Evolutionary conservation across 495 filamentous ascomycete species (phyloP).

Genomic region (Daldinia concentrica): DNA sequence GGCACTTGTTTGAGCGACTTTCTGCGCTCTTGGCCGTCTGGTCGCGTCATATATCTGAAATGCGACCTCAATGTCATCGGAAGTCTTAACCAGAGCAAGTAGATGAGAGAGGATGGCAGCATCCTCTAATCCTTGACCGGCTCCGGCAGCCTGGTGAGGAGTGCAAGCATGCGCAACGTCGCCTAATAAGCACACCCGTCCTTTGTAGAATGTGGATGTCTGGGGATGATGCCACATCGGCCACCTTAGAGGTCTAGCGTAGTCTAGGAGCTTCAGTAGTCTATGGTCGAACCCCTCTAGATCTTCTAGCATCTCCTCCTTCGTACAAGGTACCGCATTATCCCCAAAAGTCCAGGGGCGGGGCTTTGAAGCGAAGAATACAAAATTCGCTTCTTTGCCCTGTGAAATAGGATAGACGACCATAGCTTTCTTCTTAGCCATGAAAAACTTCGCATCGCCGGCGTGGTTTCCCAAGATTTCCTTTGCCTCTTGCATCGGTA

Average conservation of each 20-base stretch:
- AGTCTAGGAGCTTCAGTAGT: constrained; percentile 39
- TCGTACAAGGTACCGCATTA: constrained; percentile 29
- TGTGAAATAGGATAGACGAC: constrained; percentile 68
- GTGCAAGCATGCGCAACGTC: constrained; percentile 71
- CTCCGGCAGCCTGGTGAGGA: constrained; percentile 69
- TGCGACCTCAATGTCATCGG: constrained; percentile 39
- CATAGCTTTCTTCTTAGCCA: constrained; percentile 60
- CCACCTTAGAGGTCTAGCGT: constrained; percentile 59
- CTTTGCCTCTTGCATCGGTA: constrained; percentile 60
- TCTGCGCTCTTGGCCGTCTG: constrained; percentile 54
- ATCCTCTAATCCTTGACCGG: constrained; percentile 70
- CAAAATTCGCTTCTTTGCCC: constrained; percentile 53
- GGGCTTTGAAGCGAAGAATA: constrained; percentile 30
- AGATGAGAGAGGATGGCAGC: constrained; percentile 63
- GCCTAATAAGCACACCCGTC: constrained; percentile 62
- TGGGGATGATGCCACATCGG: constrained; percentile 67
- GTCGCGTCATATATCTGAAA: constrained; percentile 48
- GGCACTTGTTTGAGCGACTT: constrained; percentile 59
- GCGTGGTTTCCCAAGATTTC: constrained; percentile 63
- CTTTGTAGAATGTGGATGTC: constrained; percentile 60
- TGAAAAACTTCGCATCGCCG: constrained; percentile 61
- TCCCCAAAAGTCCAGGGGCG: constrained; percentile 26
- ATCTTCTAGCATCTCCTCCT: constrained; percentile 42
- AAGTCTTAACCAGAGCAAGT: constrained; percentile 43
- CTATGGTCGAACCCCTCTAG: constrained; percentile 40